Conservation (phyloP, 2,329 filamentous ascomycete species). For the Penicillium sp. region DNA sequence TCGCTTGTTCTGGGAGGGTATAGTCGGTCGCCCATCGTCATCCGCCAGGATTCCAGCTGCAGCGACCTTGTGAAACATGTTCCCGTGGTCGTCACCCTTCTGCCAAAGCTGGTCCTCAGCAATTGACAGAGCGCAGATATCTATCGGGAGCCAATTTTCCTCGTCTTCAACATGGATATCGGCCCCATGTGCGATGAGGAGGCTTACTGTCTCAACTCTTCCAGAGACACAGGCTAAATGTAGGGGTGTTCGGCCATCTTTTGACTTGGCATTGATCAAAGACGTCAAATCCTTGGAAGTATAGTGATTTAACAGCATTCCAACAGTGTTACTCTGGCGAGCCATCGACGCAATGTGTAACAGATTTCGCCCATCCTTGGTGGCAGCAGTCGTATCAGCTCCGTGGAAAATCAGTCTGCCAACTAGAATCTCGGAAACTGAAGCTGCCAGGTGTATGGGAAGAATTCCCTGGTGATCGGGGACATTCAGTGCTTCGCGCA, state of each 20-base stretch:
- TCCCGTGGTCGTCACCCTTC: conserved; percentile 15
- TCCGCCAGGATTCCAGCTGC: conserved; percentile 12
- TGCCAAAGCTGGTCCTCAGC: conserved; percentile 23
- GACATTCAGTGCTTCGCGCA: conserved; percentile 13
- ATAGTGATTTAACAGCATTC: conserved; percentile 28
- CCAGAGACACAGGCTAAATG: conserved; percentile 33
- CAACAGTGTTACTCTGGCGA: conserved; percentile 28
- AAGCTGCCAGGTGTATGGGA: conserved; percentile 31
- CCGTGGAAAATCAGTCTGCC: conserved; percentile 26
- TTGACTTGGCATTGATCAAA: conserved; percentile 21
- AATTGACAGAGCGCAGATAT: conserved; percentile 18
- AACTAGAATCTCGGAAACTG: conserved; percentile 24
- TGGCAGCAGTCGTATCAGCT: conserved; percentile 21
- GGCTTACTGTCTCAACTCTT: conserved; percentile 26
- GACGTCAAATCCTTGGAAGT: not conserved
- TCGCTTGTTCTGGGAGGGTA: not conserved
- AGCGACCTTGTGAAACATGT: conserved; percentile 8
- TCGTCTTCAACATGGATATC: conserved; percentile 18
- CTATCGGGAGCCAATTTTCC: conserved; percentile 5
- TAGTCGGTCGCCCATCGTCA: conserved; percentile 5
- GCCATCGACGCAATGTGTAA: conserved; percentile 30
- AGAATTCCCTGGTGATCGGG: conserved; percentile 26
- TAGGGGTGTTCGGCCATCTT: conserved; percentile 26
- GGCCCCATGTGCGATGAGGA: conserved; percentile 28
- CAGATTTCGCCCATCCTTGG: conserved; percentile 28